Evolutionary conservation across 257 asterid genomes (phyloP), one percentile per base, ranked within the genome.

Genomic region (Orobanche coerulescens): DNA sequence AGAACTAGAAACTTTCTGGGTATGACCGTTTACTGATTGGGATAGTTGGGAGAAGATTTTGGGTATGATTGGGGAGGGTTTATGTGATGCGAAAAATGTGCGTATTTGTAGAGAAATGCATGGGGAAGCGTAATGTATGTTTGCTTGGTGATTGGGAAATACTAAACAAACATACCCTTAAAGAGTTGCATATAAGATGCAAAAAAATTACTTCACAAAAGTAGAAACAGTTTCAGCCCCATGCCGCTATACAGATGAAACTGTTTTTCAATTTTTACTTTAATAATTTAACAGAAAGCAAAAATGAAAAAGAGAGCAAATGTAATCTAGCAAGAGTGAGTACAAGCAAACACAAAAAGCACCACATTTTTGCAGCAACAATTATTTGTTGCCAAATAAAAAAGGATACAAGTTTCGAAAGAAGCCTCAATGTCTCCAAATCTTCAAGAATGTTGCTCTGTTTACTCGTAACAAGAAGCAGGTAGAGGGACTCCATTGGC

Each of bases 361-460:
- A 39, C 19, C 44, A 15, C 5, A 28, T 9, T 36, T 37, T 9
- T 46, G 2, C 47, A 64, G 40, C 14, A 37, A 28, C 7, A 57
- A 64, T 1, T 36, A 59, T 12, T 66, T 26, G 51, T 28, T 15
- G 64, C 13, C 50, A 66, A 28, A 23, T 33, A 57, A 12, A 65
- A 60, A 78, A 76, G 96, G 95, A 83, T 91, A 91, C 98, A 23
- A 85, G 86, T 71, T 85, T 91, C 6, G 98, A 88, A 23, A 91
- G 95, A 51, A 85, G 94, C 76, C 94, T 81, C 76, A 91, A 62
- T 23, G 98, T 91, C 51, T 85, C 98, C 88, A 87, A 66, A 73
- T 91, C 96, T 61, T 87, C 95, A 51, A 91, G 94, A 75, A 91
- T 91, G 75, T 91, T 91, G 88, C 96, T 88, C 78, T 91, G 98